Conservation (phyloP, 176 grass and related monocot genomes). For the Microstegium vimineum region DNA sequence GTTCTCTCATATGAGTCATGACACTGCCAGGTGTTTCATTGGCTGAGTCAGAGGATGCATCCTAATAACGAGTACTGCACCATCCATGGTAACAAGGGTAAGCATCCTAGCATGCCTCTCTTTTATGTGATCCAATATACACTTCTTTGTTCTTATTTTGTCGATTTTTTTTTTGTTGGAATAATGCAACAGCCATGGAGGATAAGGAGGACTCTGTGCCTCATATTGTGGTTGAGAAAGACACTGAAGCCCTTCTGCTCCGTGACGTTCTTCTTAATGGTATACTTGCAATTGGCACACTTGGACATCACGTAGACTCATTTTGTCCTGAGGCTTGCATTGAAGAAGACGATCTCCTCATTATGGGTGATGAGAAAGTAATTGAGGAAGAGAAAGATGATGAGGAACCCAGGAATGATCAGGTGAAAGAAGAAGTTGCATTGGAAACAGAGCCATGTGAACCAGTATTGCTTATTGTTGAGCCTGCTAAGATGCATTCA, state of each 20-base stretch:
- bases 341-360: conserved; percentile 28
- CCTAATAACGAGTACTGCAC: conserved; percentile 52
- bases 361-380: conserved; percentile 25
- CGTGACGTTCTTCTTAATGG: conserved; percentile 71
- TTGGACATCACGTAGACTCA: conserved; percentile 56
- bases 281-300: conserved; percentile 83
- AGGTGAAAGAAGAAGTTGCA: not conserved
- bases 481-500: conserved; percentile 38
- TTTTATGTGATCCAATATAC: conserved; percentile 13
- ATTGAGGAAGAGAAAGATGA: conserved; percentile 28
- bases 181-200: conserved; percentile 34
- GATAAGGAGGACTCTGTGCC: conserved; percentile 38
- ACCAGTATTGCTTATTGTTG: conserved; percentile 11
- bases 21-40: conserved; percentile 61
- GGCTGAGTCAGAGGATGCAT: conserved; percentile 76
- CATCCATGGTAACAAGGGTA: conserved; percentile 55
- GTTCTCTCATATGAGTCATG: conserved; percentile 44
- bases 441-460: conserved; percentile 8
- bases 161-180: not conserved
- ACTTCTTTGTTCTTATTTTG: conserved; percentile 30
- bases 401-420: conserved; percentile 24
- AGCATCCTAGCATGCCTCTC: conserved; percentile 9
- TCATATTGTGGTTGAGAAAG: conserved; percentile 48
- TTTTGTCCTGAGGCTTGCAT: conserved; percentile 28
- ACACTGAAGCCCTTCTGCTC: conserved; percentile 85